Evolutionary conservation across 2,329 filamentous ascomycete species (phyloP).

Genomic region (Ophioceras dolichostomum): DNA sequence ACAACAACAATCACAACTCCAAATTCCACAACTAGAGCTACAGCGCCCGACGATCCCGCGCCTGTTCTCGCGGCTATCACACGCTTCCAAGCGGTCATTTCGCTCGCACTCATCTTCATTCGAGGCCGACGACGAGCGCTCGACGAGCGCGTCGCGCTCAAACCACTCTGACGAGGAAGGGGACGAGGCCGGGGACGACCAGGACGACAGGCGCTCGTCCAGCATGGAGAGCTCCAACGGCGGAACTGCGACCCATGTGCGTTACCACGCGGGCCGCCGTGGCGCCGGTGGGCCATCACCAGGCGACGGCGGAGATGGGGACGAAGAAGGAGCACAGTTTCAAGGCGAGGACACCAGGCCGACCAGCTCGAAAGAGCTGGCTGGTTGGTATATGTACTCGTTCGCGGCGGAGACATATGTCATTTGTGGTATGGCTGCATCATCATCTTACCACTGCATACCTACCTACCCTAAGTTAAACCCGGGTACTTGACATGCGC

Average conservation of each 20-base stretch:
- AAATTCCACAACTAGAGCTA: constrained; percentile 17
- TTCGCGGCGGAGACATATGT: constrained; percentile 96
- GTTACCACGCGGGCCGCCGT: constrained; percentile 16
- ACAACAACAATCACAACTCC: constrained; percentile 3
- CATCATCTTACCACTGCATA: too few species aligned
- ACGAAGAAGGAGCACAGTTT: constrained; percentile 39
- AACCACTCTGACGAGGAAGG: constrained; percentile 10
- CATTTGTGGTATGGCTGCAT: constrained; percentile 78
- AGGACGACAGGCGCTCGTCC: neutral
- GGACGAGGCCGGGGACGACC: constrained; percentile 1
- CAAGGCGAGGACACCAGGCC: constrained; percentile 77
- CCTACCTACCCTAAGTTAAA: too few species aligned
- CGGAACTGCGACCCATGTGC: neutral
- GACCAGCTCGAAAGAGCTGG: constrained; percentile 76
- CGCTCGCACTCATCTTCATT: constrained; percentile 51
- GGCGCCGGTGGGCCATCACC: too few species aligned
- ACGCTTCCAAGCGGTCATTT: constrained; percentile 41
- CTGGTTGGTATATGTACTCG: constrained; percentile 91
- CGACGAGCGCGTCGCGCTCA: constrained; percentile 21
- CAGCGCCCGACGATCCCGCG: constrained; percentile 26
- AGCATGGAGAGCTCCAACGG: neutral
- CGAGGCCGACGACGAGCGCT: constrained; percentile 59
- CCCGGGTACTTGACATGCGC: too few species aligned
- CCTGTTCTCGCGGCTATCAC: constrained; percentile 36
- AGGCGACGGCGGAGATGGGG: constrained; percentile 22